Base-by-base conservation (phyloP, 2,329 filamentous ascomycete genomes). In the Clarireedia paspali region DNA sequence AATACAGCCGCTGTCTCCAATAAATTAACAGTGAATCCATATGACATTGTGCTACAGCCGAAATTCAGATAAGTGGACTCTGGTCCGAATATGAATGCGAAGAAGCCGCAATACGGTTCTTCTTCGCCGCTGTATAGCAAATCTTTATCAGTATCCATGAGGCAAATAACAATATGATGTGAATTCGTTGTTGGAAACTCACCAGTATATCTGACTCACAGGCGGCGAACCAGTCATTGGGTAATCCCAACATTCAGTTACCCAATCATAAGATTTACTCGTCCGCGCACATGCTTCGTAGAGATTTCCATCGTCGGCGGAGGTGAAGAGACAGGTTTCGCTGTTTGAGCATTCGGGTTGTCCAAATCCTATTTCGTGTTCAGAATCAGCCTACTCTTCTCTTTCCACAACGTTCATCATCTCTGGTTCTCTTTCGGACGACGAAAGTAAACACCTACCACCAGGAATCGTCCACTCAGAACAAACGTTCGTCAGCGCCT, bases 391-490 rank as follows among this genome's bases (percentile, higher is more conserved):
- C 23, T 17, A 24, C 34, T 48, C 4, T 26, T n/a, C 17, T 17
- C 34, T n/a, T 15, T 47, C 15, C 0, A 6, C 26, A 12, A 6
- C 12, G 20, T 20, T 20, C 20, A 20, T 20, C 20, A 20, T 20
- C 20, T 20, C 20, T 20, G 20, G 20, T 20, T 20, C 20, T 20
- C 20, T 20, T 20, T 20, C 20, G 20, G 2, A 20, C 20, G 20
- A 20, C 20, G 20, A 20, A 20, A 34, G 26, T 5, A n/a, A 53
- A 34, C 44, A 58, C 50, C 4, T 26, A 56, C 59, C 58, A 47
- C 62, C 62, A 24, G 58, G 61, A 27, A 64, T 61, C 2, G 62
- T 62, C 62, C 63, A 65, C 44, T 65, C 61, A n/a, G 58, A 55
- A 54, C 62, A 65, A 20, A 49, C 45, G 57, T 61, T 64, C 0